Base-by-base conservation (phyloP, 2,329 filamentous ascomycete genomes). In the Fusarium albidum region DNA sequence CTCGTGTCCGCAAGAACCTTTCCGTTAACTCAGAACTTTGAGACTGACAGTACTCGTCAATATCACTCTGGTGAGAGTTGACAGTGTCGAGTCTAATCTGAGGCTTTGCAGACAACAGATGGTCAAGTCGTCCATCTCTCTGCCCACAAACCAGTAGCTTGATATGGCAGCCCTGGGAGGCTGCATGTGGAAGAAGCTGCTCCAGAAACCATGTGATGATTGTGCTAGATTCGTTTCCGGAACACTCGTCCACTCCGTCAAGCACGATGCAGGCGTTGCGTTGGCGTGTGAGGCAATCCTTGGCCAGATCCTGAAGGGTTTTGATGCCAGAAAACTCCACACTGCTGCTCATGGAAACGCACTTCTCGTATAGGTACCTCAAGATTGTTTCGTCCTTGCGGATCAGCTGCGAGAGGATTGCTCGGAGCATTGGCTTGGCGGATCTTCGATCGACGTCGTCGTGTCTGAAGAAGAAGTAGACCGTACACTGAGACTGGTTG, bases 131-230 rank as follows among this genome's bases (percentile, higher is more conserved):
- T 2, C 44, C 51, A 6, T 56, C 51, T 0, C 32, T 17, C 6
- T 55, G 53, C 3, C 38, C 53, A 3, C 27, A 50, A 0, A 56
- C 4, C 2, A 55, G 7, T 0, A 44, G 1, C 0, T 5, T 50
- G 0, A 44, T 6, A 0, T 3, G 0, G 0, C 43, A 55, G 0
- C 38, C 17, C 0, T 11, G 1, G 0, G 10, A 11, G 0, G 2
- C 4, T 0, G 32, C 32, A 0, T 2, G 11, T 0, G n/a, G 4
- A 0, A 39, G 0, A 0, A 55, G 17, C 0, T 32, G 0, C 0
- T 43, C 0, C 0, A 52, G 3, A 4, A 31, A 42, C 50, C 50
- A 53, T 0, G 0, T 6, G 0, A 53, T 4, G 0, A 21, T 12
- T 0, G 3, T 0, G 0, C 51, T 15, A 0, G 3, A 0, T 7